These are phyloP conservation scores for Hymenoscyphus fraxineus DNA, from an alignment of 2,329 filamentous ascomycete genomes.

Conservation along the genomic window DNA sequence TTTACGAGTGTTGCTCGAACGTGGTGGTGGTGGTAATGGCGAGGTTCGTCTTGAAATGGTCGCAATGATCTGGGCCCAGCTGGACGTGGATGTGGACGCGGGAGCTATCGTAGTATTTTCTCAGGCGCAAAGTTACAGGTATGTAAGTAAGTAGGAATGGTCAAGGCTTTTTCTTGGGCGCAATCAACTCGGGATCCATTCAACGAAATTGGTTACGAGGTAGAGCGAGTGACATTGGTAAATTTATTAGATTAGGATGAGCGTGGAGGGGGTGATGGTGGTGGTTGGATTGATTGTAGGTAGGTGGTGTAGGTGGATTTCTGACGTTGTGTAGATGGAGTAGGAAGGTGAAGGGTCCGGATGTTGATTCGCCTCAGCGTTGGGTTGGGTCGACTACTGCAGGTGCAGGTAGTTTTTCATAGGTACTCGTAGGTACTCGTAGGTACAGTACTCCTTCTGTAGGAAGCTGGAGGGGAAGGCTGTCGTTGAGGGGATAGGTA, in stretches of 20 bases:
- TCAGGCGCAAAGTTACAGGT: not conserved
- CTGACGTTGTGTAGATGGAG: not conserved
- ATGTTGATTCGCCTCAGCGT: not conserved
- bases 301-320: not conserved
- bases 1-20: not conserved
- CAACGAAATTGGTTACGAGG: slow-evolving; percentile 12
- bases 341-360: not conserved
- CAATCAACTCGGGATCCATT: slow-evolving; percentile 27
- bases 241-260: not conserved
- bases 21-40: not conserved
- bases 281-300: not conserved
- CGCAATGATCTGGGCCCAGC: slow-evolving; percentile 3
- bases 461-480: too few species aligned
- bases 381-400: not conserved
- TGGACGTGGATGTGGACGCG: not conserved
- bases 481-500: too few species aligned
- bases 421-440: too few species aligned
- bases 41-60: not conserved
- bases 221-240: slow-evolving; percentile 3
- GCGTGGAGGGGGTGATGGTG: not conserved
- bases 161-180: not conserved
- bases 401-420: not conserved
- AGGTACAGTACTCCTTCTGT: too few species aligned
- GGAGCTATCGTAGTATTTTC: not conserved
- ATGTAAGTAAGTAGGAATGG: not conserved